A percentile compares a stretch with the other conserved stretches of the same genome.
These are phyloP conservation scores for Colletotrichum caudatum DNA, from an alignment of 2,329 filamentous ascomycete species.

Conservation along the genomic window DNA sequence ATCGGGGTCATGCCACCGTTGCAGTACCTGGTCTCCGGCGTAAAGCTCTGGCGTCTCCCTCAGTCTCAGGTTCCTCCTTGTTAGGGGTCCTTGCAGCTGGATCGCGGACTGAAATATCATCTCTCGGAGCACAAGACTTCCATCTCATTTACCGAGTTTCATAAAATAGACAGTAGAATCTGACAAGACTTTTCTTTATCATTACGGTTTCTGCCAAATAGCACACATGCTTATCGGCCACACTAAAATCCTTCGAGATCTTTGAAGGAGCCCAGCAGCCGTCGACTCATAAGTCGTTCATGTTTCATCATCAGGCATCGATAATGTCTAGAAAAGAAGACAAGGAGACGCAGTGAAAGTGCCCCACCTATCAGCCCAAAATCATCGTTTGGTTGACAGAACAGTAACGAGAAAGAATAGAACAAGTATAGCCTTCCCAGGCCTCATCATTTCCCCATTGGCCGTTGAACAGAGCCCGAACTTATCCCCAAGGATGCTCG, in stretches of 20 bases:
- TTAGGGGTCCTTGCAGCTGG: too few relatives aligned
- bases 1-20: not conserved
- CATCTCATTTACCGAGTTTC: too few relatives aligned
- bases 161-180: too few relatives aligned
- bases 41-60: not conserved
- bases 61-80: too few relatives aligned
- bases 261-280: not conserved
- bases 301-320: constrained; percentile 8
- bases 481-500: not conserved
- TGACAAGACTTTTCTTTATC: constrained; percentile 6
- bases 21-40: too few relatives aligned
- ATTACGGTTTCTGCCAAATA: not conserved
- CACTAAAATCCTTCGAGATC: not conserved
- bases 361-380: not conserved
- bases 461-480: not conserved
- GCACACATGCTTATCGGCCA: not conserved
- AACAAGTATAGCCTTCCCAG: not conserved
- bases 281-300: constrained; percentile 5
- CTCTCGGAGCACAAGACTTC: not conserved
- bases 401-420: not conserved
- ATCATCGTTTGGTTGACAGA: not conserved
- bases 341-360: not conserved
- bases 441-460: not conserved
- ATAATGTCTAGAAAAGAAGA: not conserved
- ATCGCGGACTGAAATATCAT: not conserved